Conservation (phyloP, 2,329 filamentous ascomycete species). For the Fusarium humuli region DNA sequence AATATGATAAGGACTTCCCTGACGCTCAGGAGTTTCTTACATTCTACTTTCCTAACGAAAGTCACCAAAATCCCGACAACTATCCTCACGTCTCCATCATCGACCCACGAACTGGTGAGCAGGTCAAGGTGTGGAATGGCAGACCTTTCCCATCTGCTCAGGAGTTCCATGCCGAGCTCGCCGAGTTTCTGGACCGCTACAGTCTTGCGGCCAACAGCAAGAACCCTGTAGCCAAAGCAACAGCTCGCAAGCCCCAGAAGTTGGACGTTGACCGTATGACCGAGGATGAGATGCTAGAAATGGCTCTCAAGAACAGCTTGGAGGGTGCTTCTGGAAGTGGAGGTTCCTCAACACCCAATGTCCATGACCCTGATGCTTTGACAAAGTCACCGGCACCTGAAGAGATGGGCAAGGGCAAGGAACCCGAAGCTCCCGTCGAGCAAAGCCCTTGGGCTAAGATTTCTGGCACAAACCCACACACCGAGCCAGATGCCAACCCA, state of each 20-base stretch:
- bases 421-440: conserved; percentile 53
- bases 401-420: conserved; percentile 68
- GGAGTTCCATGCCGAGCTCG: conserved; percentile 91
- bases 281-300: conserved; percentile 96
- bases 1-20: conserved; percentile 88
- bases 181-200: conserved; percentile 97
- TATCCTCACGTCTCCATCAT: conserved; percentile 97
- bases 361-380: conserved; percentile 87
- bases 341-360: conserved; percentile 60
- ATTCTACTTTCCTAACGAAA: conserved; percentile 82
- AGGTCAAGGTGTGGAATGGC: conserved; percentile 96
- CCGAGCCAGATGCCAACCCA: conserved; percentile 79
- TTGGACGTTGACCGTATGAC: conserved; percentile 89
- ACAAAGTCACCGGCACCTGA: conserved; percentile 72
- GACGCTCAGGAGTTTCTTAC: conserved; percentile 84
- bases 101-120: conserved; percentile 94
- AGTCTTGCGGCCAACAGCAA: conserved; percentile 88
- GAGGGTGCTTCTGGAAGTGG: conserved; percentile 59
- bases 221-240: conserved; percentile 83
- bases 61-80: conserved; percentile 83
- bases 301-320: conserved; percentile 91
- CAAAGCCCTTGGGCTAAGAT: conserved; percentile 74
- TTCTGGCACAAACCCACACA: conserved; percentile 76
- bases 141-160: conserved; percentile 78
- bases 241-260: conserved; percentile 72